Conservation (phyloP, 2,329 filamentous ascomycete genomes). For the Ascochyta pisi region DNA sequence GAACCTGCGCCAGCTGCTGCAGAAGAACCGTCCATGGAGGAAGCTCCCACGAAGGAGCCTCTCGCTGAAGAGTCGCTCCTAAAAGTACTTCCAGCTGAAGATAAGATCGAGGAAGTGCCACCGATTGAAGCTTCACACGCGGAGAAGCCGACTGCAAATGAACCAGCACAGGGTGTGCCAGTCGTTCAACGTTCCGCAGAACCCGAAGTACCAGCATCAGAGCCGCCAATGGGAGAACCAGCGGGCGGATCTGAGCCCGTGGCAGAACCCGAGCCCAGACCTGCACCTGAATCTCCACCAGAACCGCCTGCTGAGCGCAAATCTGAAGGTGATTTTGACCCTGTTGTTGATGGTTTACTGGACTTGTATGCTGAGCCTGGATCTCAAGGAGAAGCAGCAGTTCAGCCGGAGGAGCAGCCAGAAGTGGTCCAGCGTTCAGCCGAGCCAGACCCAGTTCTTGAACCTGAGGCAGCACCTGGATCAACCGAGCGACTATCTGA, state of each 20-base stretch:
- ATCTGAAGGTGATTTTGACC: neutral
- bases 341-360: neutral
- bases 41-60: neutral
- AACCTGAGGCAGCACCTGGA: conserved; percentile 5
- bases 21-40: neutral
- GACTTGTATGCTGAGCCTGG: conserved; percentile 3
- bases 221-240: conserved; percentile 3
- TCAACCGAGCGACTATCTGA: neutral
- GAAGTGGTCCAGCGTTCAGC: conserved; percentile 5
- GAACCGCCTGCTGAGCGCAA: conserved; percentile 2
- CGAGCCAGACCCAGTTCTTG: conserved; percentile 5
- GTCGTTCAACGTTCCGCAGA: neutral
- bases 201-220: neutral
- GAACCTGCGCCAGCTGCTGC: neutral
- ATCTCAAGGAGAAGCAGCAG: neutral
- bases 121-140: neutral
- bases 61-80: neutral
- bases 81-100: neutral
- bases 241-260: conserved; percentile 1
- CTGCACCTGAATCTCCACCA: neutral
- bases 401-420: conserved; percentile 9
- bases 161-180: neutral
- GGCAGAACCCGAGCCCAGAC: conserved; percentile 9
- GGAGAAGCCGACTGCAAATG: neutral
- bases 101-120: neutral